Percentiles rank a stretch among this genome's conserved stretches.
Evolutionary conservation across 208 protist species (phyloP).

Genomic region (Leishmania lainsoni): DNA sequence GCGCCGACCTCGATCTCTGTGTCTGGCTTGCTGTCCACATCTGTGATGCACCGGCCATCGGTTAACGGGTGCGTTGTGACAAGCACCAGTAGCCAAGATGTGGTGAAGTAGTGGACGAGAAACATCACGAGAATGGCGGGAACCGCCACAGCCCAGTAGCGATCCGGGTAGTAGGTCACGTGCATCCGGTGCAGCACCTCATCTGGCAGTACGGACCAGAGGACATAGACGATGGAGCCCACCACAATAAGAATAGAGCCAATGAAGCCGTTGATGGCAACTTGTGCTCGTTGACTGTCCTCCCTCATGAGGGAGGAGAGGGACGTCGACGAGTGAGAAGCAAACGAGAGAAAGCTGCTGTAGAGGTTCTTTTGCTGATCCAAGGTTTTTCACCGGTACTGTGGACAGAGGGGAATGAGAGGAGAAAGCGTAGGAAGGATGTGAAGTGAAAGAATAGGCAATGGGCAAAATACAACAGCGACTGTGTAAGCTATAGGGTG

Average conservation of each 20-base stretch:
- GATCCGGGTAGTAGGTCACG: slow-evolving; percentile 89
- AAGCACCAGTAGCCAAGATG: slow-evolving; percentile 62
- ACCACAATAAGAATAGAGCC: slow-evolving; percentile 64
- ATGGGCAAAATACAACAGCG: too few relatives aligned
- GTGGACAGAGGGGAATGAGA: neutral
- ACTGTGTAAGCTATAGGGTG: neutral
- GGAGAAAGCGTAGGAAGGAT: neutral
- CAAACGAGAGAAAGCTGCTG: neutral
- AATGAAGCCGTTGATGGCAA: slow-evolving; percentile 92
- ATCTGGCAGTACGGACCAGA: slow-evolving; percentile 78
- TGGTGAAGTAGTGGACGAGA: slow-evolving; percentile 72
- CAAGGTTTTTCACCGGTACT: neutral
- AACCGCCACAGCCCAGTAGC: slow-evolving; percentile 90
- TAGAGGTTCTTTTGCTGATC: neutral
- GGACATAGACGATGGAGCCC: slow-evolving; percentile 60
- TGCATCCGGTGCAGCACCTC: slow-evolving; percentile 58
- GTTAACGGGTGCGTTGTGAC: slow-evolving; percentile 76
- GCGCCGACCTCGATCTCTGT: slow-evolving; percentile 52
- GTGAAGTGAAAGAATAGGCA: neutral
- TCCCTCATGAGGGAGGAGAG: slow-evolving; percentile 10
- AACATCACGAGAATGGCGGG: slow-evolving; percentile 83
- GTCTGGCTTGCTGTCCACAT: slow-evolving; percentile 66
- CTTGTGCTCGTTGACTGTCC: slow-evolving; percentile 44
- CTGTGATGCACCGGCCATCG: slow-evolving; percentile 73
- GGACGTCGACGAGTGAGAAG: neutral